Conservation (phyloP, 139 green algal genomes). For the Limnomonas spitsbergensis region DNA sequence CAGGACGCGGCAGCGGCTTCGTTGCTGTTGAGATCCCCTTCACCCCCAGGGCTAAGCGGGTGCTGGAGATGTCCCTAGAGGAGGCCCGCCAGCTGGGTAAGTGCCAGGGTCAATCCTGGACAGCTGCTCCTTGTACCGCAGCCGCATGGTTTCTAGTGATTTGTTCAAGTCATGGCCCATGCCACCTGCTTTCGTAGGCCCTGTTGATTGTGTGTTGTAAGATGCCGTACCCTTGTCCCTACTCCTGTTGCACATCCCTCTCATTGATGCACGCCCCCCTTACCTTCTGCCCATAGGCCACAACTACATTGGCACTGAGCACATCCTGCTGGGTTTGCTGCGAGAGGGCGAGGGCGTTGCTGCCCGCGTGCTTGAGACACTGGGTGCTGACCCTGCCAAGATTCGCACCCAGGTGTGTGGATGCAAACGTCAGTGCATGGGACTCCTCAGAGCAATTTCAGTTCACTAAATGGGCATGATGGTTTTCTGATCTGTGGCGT, state of each 20-base stretch:
- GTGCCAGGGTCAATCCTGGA: too few species aligned
- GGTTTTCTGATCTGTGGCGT: not conserved
- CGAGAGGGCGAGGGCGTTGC: conserved; percentile 97
- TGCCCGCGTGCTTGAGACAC: conserved; percentile 92
- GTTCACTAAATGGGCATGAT: not conserved
- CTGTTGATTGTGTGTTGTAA: too few species aligned
- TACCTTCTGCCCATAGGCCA: conserved; percentile 78
- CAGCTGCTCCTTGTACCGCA: not conserved
- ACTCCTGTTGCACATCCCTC: too few species aligned
- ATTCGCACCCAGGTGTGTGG: conserved; percentile 87
- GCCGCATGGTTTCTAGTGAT: too few species aligned
- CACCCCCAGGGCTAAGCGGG: conserved; percentile 96
- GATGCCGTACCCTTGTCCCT: too few species aligned
- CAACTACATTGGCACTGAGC: conserved; percentile 99
- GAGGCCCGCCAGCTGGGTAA: conserved; percentile 94
- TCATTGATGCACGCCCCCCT: too few species aligned
- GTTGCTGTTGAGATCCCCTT: conserved; percentile 99
- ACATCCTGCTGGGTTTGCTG: conserved; percentile 97
- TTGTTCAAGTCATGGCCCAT: too few species aligned
- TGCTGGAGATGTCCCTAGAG: conserved; percentile 97
- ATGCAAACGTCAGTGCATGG: too few species aligned
- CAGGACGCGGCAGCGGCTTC: conserved; percentile 84
- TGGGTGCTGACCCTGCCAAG: conserved; percentile 92
- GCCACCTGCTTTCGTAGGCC: too few species aligned
- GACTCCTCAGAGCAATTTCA: not conserved